Base-by-base conservation (phyloP, 208 protist species). In the Leptomonas pyrrhocoris region DNA sequence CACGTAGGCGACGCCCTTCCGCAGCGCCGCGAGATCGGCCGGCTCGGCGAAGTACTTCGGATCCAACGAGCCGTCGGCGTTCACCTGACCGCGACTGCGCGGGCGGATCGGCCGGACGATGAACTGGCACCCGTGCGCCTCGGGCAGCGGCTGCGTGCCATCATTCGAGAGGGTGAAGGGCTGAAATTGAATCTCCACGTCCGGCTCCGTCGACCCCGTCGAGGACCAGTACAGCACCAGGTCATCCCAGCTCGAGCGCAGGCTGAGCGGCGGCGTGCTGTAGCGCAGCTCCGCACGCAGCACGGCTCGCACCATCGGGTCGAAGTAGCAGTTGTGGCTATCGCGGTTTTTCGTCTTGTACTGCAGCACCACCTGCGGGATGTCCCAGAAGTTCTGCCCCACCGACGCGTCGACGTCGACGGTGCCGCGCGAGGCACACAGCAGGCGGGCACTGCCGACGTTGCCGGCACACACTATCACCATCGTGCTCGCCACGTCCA, bases 161-260 rank as follows among this genome's bases (percentile, higher is more conserved):
- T 89, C 85, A 71, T 87, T 92, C 76, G 86, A 83, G 38, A 93
- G 72, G 12, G 89, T 94, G 60, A 95, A 95, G 23, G 90, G 90
- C 72, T 95, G 90, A 50, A 95, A 91, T 56, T 84, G 69, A 50
- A 95, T 81, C 49, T 87, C 80, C 9, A 92, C 83, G 49, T 93
- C 81, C 13, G 87, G 89, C n/a, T 27, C 68, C 50, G 55, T 73
- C 48, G 69, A 54, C 2, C 69, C 75, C 18, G 76, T 89, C 27
- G 73, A 85, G 36, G 86, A 85, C 80, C 83, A 90, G 73, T 88
- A 93, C 50, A 80, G 71, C 31, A 89, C 50, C 31, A 95, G 77
- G 58, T 95, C 90, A 31, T 95, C 90, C 69, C 83, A 95, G 58
- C 81, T 89, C 16, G 89, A 94, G 42, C 80, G 75, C 50, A 92